These are phyloP conservation scores for Tricholoma matsutake DNA, from an alignment of 768 basidiomycete genomes.

Conservation along the genomic window DNA sequence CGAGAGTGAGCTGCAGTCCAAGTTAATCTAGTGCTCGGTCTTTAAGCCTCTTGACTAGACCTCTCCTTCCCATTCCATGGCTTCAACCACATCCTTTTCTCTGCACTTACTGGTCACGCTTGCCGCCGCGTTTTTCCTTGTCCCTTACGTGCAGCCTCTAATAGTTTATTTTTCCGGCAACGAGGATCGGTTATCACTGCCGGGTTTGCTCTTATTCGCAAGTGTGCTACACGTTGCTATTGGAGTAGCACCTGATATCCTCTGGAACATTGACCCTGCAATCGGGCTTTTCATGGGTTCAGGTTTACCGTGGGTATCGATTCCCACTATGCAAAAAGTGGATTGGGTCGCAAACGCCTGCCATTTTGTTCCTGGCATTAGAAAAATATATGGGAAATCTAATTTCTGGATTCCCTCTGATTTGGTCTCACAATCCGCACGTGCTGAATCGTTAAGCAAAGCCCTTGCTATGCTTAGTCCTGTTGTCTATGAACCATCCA, in stretches of 20 bases:
- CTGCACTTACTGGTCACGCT: not conserved
- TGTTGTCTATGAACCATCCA: not conserved
- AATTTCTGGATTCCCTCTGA: constrained; percentile 1
- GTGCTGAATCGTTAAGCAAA: not conserved
- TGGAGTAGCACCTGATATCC: constrained; percentile 1
- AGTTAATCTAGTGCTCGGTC: not conserved
- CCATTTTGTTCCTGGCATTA: not conserved
- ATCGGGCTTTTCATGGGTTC: not conserved
- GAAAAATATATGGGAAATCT: not conserved
- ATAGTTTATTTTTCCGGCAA: not conserved
- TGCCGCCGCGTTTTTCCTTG: not conserved
- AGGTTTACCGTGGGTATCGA: not conserved
- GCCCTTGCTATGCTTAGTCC: not conserved
- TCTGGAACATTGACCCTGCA: not conserved
- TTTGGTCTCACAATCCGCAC: not conserved
- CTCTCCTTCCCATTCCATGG: not conserved
- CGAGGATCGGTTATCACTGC: not conserved
- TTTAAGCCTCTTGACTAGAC: not conserved
- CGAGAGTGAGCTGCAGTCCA: not conserved
- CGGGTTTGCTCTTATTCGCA: not conserved
- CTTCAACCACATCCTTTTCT: not conserved
- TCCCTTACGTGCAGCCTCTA: not conserved
- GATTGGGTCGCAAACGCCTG: not conserved
- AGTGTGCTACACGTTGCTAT: not conserved
- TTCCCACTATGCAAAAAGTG: not conserved